Evolutionary conservation across 768 basidiomycete species (phyloP), one percentile per base, ranked within the genome.

Genomic region (Boletus pseudopeckii): DNA sequence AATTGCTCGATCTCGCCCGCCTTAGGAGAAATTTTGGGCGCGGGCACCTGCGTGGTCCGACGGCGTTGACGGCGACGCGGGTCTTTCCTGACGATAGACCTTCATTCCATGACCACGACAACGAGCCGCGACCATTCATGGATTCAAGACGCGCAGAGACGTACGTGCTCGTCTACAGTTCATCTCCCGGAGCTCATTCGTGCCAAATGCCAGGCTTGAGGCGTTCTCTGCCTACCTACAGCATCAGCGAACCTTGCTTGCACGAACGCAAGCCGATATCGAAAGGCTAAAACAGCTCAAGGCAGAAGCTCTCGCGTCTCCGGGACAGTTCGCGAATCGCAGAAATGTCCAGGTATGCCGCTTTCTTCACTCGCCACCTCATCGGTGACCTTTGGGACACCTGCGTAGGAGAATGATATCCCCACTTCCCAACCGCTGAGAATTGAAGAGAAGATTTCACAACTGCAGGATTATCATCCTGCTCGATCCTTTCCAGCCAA

Each of bases 211-310:
- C 43, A 70, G 69, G 59, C 69, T 70, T 39, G 77, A 85, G 68
- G 85, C 84, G 74, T 84, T 90, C 60, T 78, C 82, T 61, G 72
- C 72, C 45, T 90, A 84, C 70, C 78, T 90, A 56, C 74, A 79
- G 51, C 72, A 79, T 39, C 88, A 90, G 70, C 80, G 71, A 66
- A 65, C 73, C 18, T 60, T 88, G 33, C 79, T 90, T 38, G 75
- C 77, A 45, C 78, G 79, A 32, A 85, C 85, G 28, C 78, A 81
- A 56, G 70, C 77, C 59, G 87, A 90, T 71, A 80, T 90, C 64
- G 78, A 77, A 47, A 71, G 75, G 20, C 75, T 91, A 20, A 74
- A 74, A 44, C 64, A 64, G 38, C 72, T 85, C 32, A 78, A 73
- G 55, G 68, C 60, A 15, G 67, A 78, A 39, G 72, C 75, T 2